Base-by-base conservation (phyloP, 176 grass and related monocot genomes). In the Sorghum bicolor region DNA sequence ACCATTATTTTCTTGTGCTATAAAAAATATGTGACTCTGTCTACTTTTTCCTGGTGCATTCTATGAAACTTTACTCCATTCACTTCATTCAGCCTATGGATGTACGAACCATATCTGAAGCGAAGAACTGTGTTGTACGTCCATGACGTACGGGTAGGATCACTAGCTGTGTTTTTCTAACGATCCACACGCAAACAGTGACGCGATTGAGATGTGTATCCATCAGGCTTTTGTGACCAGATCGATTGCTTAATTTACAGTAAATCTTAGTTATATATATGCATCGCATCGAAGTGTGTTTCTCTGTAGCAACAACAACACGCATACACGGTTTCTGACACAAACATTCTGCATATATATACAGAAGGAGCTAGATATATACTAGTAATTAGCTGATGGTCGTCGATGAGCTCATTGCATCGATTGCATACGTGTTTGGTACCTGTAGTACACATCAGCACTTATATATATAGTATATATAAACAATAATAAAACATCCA, bases 11-110 rank as follows among this genome's bases (percentile, higher is more conserved):
- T 41, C 81, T 38, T 26, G 11, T n/a, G n/a, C n/a, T n/a, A n/a
- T n/a, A n/a, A n/a, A n/a, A n/a, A n/a, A n/a, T n/a, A n/a, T n/a
- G n/a, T n/a, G n/a, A n/a, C n/a, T n/a, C n/a, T 47, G 3, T 32
- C 4, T 50, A 50, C 5, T 79, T 89, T 47, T 85, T 52, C 16
- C 69, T 62, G 77, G 64, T 61, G 76, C 31, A 33, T 81, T 76
- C 82, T 76, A 30, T n/a, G 39, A 85, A 64, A 14, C 25, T 43
- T 70, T 64, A 64, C 19, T 33, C 71, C 5, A 19, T 37, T 74
- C 5, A 17, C 24, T 40, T 39, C 13, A 33, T 3, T 58, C 26
- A 19, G 14, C 58, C 14, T 25, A 34, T 30, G 15, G 22, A 24
- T 40, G 33, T 11, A 11, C 19, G 52, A 57, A 57, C 52, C 0